Conservation (phyloP, 371 early-diverging fungal species). For the Fennellomyces sp. region DNA sequence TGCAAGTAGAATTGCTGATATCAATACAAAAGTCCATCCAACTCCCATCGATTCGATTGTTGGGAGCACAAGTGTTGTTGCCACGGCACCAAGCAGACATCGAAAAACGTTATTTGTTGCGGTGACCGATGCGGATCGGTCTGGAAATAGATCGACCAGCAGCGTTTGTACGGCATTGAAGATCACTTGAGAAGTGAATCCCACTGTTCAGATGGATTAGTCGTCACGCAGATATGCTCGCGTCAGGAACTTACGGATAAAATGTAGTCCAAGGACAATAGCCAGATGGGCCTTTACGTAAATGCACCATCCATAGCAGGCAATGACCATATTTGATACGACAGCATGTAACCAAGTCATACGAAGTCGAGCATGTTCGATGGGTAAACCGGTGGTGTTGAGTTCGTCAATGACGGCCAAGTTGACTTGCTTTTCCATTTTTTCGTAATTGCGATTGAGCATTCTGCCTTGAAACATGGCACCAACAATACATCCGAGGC, state of each 20-base stretch:
- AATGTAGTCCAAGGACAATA: conserved; percentile 28
- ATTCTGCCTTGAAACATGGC: conserved; percentile 21
- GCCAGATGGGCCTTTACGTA: conserved; percentile 27
- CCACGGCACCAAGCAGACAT: conserved; percentile 38
- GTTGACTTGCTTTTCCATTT: conserved; percentile 4
- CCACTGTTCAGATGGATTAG: conserved; percentile 21
- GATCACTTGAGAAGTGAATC: conserved; percentile 29
- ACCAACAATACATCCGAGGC: conserved; percentile 19
- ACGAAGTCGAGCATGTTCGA: conserved; percentile 40
- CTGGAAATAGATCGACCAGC: conserved; percentile 45
- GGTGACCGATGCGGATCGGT: conserved; percentile 38
- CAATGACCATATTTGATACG: conserved; percentile 30
- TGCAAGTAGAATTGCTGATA: conserved; percentile 29
- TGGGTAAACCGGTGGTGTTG: conserved; percentile 22
- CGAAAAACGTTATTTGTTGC: conserved; percentile 45
- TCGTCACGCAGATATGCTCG: neutral
- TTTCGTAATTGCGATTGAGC: conserved; percentile 23
- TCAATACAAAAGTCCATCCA: conserved; percentile 40
- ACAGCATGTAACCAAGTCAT: conserved; percentile 38
- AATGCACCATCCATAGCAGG: conserved; percentile 41
- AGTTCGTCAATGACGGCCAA: neutral
- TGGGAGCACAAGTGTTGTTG: conserved; percentile 32
- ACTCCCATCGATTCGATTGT: conserved; percentile 25
- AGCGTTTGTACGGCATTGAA: conserved; percentile 41
- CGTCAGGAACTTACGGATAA: conserved; percentile 26